Percentiles rank a stretch among this genome's conserved stretches.
phyloP scores from a whole-genome alignment of 345 rosid species.

The Brassica carinata region DNA sequence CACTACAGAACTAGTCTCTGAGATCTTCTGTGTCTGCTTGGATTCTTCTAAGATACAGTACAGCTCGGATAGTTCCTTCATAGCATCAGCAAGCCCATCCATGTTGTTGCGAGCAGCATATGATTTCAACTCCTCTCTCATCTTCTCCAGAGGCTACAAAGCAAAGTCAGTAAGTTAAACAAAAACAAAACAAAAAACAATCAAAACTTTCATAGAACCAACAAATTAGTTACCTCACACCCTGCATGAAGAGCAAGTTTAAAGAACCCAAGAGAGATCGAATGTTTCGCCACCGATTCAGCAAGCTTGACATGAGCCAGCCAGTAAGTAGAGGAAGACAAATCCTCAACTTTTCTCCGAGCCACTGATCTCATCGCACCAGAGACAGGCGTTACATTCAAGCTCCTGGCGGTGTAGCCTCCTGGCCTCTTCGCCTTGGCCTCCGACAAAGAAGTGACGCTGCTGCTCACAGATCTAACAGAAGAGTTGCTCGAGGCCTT shows the following conservation, averaged over 20 bases:
- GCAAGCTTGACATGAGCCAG: conserved; percentile 71
- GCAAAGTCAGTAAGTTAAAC: neutral
- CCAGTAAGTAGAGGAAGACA: conserved; percentile 76
- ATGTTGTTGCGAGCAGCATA: conserved; percentile 64
- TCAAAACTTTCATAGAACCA: neutral
- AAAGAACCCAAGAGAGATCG: conserved; percentile 82
- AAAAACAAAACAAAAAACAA: neutral
- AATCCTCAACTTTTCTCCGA: conserved; percentile 50
- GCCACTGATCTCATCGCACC: conserved; percentile 51
- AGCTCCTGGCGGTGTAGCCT: conserved; percentile 35
- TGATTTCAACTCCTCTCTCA: conserved; percentile 75
- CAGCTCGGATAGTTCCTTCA: conserved; percentile 58
- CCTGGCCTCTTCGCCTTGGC: conserved; percentile 49
- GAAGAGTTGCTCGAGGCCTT: conserved; percentile 50
- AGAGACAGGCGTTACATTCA: conserved; percentile 60
- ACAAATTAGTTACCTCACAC: conserved; percentile 57
- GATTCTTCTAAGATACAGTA: conserved; percentile 57
- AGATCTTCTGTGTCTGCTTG: conserved; percentile 59
- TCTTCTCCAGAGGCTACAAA: conserved; percentile 61
- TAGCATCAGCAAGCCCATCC: conserved; percentile 50
- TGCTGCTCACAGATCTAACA: conserved; percentile 38
- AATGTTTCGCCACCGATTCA: conserved; percentile 73
- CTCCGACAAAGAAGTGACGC: conserved; percentile 61
- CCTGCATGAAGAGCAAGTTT: conserved; percentile 86
- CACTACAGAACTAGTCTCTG: conserved; percentile 57